Evolutionary conservation across 495 filamentous ascomycete genomes (phyloP).

Genomic region (Aspergillus hancockii): DNA sequence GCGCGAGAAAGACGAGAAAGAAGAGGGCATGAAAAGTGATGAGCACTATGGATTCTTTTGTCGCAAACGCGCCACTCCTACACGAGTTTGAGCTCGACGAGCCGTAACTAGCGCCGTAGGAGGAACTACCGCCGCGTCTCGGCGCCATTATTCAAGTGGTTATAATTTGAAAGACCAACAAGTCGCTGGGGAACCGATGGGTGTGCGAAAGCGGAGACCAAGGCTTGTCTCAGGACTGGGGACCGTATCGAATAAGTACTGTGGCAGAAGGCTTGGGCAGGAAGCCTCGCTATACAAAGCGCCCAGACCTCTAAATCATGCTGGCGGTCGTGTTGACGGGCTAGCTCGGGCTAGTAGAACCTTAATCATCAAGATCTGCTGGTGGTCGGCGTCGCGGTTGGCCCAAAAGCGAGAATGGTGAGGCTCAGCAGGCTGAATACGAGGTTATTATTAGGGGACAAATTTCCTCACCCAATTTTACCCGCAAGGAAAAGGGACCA

Average conservation of each 20-base stretch:
- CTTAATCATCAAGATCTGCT: neutral
- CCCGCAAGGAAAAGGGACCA: neutral
- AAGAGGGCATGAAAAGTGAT: conserved; percentile 22
- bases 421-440: neutral
- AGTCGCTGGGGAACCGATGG: neutral
- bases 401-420: neutral
- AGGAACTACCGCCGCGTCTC: neutral
- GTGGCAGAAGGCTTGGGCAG: neutral
- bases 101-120: neutral
- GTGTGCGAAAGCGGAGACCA: neutral
- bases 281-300: neutral
- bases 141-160: neutral
- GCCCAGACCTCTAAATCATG: neutral
- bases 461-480: neutral
- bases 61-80: conserved; percentile 8
- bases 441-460: neutral
- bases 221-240: neutral
- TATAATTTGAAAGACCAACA: neutral
- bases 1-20: conserved; percentile 13
- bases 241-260: neutral
- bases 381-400: neutral
- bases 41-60: neutral
- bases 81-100: neutral
- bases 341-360: neutral
- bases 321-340: neutral